Conservation (phyloP, 768 basidiomycete species). For the Suillus sp. region DNA sequence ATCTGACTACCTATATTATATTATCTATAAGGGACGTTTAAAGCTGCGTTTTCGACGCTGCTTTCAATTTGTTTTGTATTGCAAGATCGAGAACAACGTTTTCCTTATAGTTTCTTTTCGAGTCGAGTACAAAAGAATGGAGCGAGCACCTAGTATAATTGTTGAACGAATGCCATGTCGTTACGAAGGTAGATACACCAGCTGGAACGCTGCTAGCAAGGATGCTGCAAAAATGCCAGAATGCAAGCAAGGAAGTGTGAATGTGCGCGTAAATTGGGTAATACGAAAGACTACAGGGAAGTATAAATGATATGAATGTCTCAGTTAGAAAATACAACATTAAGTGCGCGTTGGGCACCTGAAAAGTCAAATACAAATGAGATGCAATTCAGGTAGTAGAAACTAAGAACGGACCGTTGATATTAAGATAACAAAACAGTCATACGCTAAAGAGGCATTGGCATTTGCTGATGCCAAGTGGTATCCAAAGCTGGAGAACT, state of each 20-base stretch:
- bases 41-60: no score
- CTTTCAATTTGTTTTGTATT: no score
- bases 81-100: background rate
- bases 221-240: background rate
- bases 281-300: slow-evolving; percentile 11
- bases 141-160: background rate
- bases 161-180: background rate
- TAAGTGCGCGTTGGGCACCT: slow-evolving; percentile 7
- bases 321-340: slow-evolving; percentile 12
- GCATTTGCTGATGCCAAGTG: slow-evolving; percentile 44
- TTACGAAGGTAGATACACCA: slow-evolving; percentile 1
- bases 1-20: no score
- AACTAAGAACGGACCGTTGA: background rate
- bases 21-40: no score
- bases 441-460: slow-evolving; percentile 37
- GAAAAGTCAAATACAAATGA: background rate
- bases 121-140: background rate
- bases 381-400: background rate
- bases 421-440: slow-evolving; percentile 11
- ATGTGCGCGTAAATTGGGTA: slow-evolving; percentile 4
- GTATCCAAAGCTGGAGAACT: slow-evolving; percentile 40
- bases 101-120: background rate
- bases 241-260: background rate
- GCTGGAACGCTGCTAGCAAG: background rate
- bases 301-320: slow-evolving; percentile 2